phyloP scores from a whole-genome alignment of 768 basidiomycete species.

The Xanthoconium purpureum region DNA sequence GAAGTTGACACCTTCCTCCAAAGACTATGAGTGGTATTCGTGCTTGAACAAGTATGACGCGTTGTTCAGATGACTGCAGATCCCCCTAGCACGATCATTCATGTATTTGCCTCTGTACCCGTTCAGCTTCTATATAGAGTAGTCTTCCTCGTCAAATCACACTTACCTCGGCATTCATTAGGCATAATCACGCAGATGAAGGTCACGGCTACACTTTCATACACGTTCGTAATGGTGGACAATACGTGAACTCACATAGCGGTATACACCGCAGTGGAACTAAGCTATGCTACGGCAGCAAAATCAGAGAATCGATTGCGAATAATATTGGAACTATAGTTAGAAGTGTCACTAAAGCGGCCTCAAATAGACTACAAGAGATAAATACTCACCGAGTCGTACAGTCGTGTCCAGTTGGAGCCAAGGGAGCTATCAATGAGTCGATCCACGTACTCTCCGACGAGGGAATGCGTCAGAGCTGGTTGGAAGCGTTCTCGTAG shows the following conservation, averaged over 20 bases:
- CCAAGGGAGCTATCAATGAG: conserved; percentile 88
- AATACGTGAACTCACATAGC: neutral
- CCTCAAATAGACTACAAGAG: neutral
- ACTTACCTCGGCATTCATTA: neutral
- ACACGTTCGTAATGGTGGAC: neutral
- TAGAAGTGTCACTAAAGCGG: conserved; percentile 1
- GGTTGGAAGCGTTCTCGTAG: conserved; percentile 94
- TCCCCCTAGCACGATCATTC: neutral
- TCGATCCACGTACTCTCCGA: conserved; percentile 86
- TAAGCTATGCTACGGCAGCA: neutral
- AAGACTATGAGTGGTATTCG: conserved; percentile 86
- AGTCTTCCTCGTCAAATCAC: neutral
- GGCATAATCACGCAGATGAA: neutral
- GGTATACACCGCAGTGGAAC: neutral
- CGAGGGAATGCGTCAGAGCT: conserved; percentile 75
- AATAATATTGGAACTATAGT: conserved; percentile 86
- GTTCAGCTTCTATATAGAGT: neutral
- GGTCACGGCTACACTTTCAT: conserved; percentile 1
- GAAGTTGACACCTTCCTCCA: conserved; percentile 5
- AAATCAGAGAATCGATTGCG: conserved; percentile 76
- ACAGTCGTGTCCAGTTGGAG: conserved; percentile 92
- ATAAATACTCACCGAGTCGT: conserved; percentile 74
- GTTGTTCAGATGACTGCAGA: conserved; percentile 41
- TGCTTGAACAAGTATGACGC: conserved; percentile 76
- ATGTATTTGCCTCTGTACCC: neutral